phyloP scores from a whole-genome alignment of 139 green algal species.

The Dunaliella primolecta region DNA sequence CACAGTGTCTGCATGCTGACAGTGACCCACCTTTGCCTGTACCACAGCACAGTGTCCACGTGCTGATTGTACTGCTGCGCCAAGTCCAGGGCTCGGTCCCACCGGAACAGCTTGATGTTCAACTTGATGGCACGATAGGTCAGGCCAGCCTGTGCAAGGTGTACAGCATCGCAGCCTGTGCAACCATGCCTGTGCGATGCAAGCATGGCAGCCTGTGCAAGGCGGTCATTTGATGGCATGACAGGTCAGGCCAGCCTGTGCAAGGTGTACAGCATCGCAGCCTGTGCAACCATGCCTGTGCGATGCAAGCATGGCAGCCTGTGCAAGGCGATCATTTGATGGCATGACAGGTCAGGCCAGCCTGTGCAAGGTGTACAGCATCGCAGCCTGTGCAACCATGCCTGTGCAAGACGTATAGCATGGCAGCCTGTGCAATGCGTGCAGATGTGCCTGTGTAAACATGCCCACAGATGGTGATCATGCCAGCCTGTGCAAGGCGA shows the following conservation, averaged over 20 bases:
- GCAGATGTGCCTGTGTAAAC: constrained; percentile 79
- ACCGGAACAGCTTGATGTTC: constrained; percentile 67
- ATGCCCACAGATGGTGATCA: too few species aligned
- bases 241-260: constrained; percentile 63
- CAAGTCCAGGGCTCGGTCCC: constrained; percentile 65
- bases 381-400: too few species aligned
- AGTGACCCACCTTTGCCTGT: constrained; percentile 35
- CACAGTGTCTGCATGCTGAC: not conserved
- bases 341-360: constrained; percentile 64
- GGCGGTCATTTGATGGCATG: constrained; percentile 80
- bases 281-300: too few species aligned
- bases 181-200: too few species aligned
- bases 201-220: too few species aligned
- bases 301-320: too few species aligned
- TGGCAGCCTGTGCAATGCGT: too few species aligned
- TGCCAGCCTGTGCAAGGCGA: constrained; percentile 53
- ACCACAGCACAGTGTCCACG: constrained; percentile 70
- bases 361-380: too few species aligned
- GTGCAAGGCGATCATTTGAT: too few species aligned
- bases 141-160: constrained; percentile 60
- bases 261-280: too few species aligned
- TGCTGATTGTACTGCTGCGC: constrained; percentile 69
- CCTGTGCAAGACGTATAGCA: too few species aligned
- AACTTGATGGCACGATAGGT: constrained; percentile 78
- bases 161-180: too few species aligned